Base-by-base conservation (phyloP, 2,329 filamentous ascomycete genomes). In the Neofusicoccum cordaticola region DNA sequence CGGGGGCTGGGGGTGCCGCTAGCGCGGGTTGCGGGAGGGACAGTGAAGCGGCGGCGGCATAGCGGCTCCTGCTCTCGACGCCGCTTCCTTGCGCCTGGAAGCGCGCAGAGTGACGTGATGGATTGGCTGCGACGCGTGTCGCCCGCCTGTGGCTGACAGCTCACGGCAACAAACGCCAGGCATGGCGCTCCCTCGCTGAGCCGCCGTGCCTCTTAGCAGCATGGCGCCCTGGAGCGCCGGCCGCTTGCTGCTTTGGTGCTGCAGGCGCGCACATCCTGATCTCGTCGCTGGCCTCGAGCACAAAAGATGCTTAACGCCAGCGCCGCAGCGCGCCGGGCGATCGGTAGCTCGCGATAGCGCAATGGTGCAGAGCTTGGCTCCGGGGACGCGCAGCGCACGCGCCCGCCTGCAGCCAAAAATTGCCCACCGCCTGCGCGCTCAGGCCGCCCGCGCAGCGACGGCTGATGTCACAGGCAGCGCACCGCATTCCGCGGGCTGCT, bases 91-190 rank as follows among this genome's bases (percentile, higher is more conserved):
- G 56, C 56, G 22, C 12, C 31, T 60, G 56, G 41, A 47, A 19
- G 42, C 56, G 56, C 56, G 56, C 39, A 9, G 13, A 60, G 56
- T 60, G 56, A 60, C 56, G 56, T 60, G 56, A 60, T 60, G 56
- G 56, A 60, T 47, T 60, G 56, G 42, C 31, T 60, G 42, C 41
- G 56, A 60, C 56, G 56, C 56, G 56, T 60, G 56, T 60, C 56
- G 39, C 15, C 31, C 22, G 42, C 9, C 41, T 60, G 56, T 60
- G 56, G 56, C 56, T 60, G 56, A 60, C 56, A 60, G 56, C 56
- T 44, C 42, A 37, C 41, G 56, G n/a, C 56, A n/a, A 22, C 56
- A 19, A 27, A 60, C 22, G 41, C 15, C 41, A 6, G 41, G 41
- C 27, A 31, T 31, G 27, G 27, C 27, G 6, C 27, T 31, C 27